These are phyloP conservation scores for Leucosporidium yakuticum DNA, from an alignment of 768 basidiomycete species.

Conservation along the genomic window DNA sequence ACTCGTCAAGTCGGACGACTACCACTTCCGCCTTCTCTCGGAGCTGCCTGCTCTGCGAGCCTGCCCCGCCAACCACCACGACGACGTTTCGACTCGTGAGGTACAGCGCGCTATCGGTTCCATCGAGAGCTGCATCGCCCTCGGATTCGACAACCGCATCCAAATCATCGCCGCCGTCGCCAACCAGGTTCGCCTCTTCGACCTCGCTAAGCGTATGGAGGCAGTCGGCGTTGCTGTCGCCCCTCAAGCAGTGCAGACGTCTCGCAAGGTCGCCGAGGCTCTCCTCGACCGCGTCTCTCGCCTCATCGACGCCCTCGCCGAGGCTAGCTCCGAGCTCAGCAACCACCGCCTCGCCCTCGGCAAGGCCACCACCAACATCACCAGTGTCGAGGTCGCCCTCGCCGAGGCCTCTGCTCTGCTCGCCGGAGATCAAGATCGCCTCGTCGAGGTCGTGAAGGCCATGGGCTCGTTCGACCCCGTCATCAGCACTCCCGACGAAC, in stretches of 20 bases:
- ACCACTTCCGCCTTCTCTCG: constrained; percentile 52
- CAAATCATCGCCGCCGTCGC: constrained; percentile 8
- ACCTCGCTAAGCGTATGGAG: constrained; percentile 16
- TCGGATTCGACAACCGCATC: constrained; percentile 25
- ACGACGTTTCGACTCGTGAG: constrained; percentile 79
- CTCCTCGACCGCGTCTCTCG: constrained; percentile 9
- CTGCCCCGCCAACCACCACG: constrained; percentile 63
- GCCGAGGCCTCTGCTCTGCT: not conserved
- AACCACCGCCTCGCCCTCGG: constrained; percentile 18
- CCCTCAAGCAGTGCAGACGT: not conserved
- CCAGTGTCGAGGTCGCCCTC: not conserved
- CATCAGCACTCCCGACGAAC: constrained; percentile 12
- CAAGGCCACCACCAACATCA: not conserved
- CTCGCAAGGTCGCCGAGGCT: constrained; percentile 1
- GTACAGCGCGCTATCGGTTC: constrained; percentile 69
- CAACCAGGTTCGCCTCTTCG: constrained; percentile 11
- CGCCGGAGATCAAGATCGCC: constrained; percentile 14
- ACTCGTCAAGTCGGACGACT: constrained; percentile 28
- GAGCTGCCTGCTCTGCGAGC: constrained; percentile 62
- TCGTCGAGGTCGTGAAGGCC: not conserved
- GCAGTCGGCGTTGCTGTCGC: not conserved
- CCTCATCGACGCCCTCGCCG: constrained; percentile 9
- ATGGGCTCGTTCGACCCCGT: constrained; percentile 12
- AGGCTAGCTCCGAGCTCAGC: constrained; percentile 19
- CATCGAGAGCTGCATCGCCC: constrained; percentile 66